These are phyloP conservation scores for Pichia pseudocactophila DNA, from an alignment of 805 yeast genomes.

Conservation along the genomic window DNA sequence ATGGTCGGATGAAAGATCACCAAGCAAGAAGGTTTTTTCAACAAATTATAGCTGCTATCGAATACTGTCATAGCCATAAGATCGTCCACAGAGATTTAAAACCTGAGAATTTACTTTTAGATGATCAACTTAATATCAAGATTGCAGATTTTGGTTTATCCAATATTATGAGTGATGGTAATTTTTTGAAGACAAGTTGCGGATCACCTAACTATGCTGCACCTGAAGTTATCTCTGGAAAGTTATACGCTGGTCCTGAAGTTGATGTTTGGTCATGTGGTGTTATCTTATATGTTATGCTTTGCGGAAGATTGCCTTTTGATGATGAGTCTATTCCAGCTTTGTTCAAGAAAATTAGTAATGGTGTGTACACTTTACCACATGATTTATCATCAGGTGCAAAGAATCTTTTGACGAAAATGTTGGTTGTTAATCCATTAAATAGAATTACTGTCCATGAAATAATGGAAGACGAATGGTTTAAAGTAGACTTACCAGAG, in stretches of 20 bases:
- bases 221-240: constrained; percentile 92
- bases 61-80: constrained; percentile 92
- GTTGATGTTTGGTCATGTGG: constrained; percentile 98
- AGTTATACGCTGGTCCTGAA: constrained; percentile 94
- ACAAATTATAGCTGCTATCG: constrained; percentile 93
- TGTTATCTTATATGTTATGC: constrained; percentile 88
- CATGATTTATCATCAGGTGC: constrained; percentile 82
- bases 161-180: constrained; percentile 96
- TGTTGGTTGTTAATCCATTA: constrained; percentile 92
- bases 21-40: constrained; percentile 93
- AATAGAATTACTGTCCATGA: constrained; percentile 89
- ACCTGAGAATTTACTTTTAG: constrained; percentile 86
- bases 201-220: constrained; percentile 98
- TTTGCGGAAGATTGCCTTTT: constrained; percentile 90
- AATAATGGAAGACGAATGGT: constrained; percentile 93
- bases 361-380: constrained; percentile 89
- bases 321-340: constrained; percentile 96
- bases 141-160: constrained; percentile 95
- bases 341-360: constrained; percentile 80
- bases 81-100: constrained; percentile 95
- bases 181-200: constrained; percentile 87
- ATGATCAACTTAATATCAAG: constrained; percentile 84
- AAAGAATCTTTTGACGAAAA: constrained; percentile 67
- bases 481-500: constrained; percentile 68
- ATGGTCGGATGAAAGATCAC: constrained; percentile 85